Base-by-base conservation (phyloP, 495 filamentous ascomycete genomes). In the Penicillium robsamsonii region DNA sequence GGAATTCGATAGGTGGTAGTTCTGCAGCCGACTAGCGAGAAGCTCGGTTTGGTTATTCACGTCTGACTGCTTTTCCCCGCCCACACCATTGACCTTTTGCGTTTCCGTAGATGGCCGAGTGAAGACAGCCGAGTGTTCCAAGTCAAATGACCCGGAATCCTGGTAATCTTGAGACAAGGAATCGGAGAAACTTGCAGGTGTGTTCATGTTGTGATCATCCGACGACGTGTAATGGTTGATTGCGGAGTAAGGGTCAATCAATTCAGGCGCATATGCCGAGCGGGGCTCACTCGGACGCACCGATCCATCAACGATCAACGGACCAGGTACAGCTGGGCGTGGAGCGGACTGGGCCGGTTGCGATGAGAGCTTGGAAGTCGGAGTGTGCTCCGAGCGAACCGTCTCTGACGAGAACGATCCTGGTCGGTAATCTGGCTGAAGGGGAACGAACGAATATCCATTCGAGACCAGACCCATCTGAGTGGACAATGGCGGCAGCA, bases 401-500 rank as follows among this genome's bases (percentile, higher is more conserved):
- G 51, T 58, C 44, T 61, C 63, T 4, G 68, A 63, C 12, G 74
- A 69, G 20, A 76, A 64, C 5, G 68, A 59, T 27, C 64, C 62
- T 11, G 72, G 68, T 38, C 75, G 63, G 49, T 79, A 80, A 13
- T 78, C 73, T 37, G 70, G 70, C 8, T 68, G 64, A 37, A 68
- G 58, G 10, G 64, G 67, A 25, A 81, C 76, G 9, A 79, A 73
- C 18, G 81, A 58, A 37, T 76, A 71, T 51, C 78, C 75, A 48
- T 74, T 76, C 29, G 74, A 65, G 5, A 75, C 64, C 17, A 82
- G 55, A 20, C 83, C 82, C 31, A 72, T 77, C 40, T 75, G 75
- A 1, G 75, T 49, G 1, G 81, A 71, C 18, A 82, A 58, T n/a
- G 73, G 72, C 3, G 76, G 70, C 33, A 80, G 49, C 58, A 72